Conservation (phyloP, 805 yeast species). For the Spathaspora arborariae region DNA sequence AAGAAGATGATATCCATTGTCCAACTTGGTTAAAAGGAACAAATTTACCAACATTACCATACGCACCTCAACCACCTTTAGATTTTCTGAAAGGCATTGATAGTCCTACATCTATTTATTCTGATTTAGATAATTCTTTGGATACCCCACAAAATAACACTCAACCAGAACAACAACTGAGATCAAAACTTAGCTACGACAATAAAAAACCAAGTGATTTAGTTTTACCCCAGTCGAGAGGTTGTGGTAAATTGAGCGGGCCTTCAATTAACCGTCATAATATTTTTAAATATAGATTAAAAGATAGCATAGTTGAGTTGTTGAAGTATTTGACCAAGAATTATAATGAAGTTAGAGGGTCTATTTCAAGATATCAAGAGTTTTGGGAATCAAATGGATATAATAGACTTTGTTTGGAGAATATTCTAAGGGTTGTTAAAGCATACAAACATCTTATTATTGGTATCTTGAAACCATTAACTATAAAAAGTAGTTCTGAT, state of each 20-base stretch:
- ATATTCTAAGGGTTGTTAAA: not conserved
- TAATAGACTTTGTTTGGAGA: not conserved
- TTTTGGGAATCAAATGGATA: slow-evolving; percentile 1
- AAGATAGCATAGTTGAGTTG: slow-evolving; percentile 6
- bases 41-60: not conserved
- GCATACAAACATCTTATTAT: slow-evolving; percentile 2
- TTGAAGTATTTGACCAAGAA: slow-evolving; percentile 5
- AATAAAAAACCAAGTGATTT: not conserved
- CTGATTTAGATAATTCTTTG: not conserved
- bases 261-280: not conserved
- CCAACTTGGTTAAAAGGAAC: slow-evolving; percentile 7
- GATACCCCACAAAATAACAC: not conserved
- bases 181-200: not conserved
- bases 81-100: not conserved
- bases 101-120: not conserved
- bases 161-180: not conserved
- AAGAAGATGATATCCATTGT: slow-evolving; percentile 5
- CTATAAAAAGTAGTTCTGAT: not conserved
- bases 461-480: slow-evolving; percentile 3
- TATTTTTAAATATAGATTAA: not conserved
- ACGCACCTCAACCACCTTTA: not conserved
- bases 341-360: slow-evolving; percentile 3
- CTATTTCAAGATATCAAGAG: not conserved
- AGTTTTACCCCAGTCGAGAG: not conserved
- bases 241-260: too few relatives aligned